phyloP scores from a whole-genome alignment of 768 basidiomycete genomes.

The Boletus sp. region DNA sequence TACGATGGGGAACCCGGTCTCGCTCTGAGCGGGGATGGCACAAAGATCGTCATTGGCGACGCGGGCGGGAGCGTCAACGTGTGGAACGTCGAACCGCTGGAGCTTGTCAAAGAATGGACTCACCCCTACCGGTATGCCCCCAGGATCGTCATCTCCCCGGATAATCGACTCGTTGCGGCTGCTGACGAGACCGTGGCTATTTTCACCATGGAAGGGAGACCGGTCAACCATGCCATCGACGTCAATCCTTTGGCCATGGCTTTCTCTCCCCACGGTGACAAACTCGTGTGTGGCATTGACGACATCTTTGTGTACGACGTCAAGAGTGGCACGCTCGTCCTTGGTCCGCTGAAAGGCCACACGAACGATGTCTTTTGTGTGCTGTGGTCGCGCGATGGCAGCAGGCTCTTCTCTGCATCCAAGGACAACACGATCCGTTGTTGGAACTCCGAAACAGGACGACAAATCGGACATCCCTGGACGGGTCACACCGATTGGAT shows the following conservation, averaged over 20 bases:
- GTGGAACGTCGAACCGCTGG: no score
- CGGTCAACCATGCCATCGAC: no score
- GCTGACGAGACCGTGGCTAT: no score
- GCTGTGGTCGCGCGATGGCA: conserved; percentile 16
- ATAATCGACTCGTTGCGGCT: no score
- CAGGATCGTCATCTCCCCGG: no score
- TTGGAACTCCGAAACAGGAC: conserved; percentile 4
- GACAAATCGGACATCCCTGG: conserved; percentile 8
- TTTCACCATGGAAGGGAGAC: no score
- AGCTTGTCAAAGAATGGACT: no score
- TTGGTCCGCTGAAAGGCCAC: neutral
- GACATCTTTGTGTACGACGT: neutral
- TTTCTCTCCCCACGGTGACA: conserved; percentile 3
- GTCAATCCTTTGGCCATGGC: neutral
- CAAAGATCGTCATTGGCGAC: no score
- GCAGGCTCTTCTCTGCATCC: conserved; percentile 2
- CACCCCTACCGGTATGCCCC: no score
- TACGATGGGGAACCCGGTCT: no score
- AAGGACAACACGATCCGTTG: neutral
- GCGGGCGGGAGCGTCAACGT: no score
- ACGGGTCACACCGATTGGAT: conserved; percentile 8
- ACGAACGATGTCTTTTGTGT: neutral
- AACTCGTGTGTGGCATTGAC: neutral
- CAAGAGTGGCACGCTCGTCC: neutral
- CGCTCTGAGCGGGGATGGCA: no score